Evolutionary conservation across 2,329 filamentous ascomycete species (phyloP).

Genomic region (Fusarium sororula): DNA sequence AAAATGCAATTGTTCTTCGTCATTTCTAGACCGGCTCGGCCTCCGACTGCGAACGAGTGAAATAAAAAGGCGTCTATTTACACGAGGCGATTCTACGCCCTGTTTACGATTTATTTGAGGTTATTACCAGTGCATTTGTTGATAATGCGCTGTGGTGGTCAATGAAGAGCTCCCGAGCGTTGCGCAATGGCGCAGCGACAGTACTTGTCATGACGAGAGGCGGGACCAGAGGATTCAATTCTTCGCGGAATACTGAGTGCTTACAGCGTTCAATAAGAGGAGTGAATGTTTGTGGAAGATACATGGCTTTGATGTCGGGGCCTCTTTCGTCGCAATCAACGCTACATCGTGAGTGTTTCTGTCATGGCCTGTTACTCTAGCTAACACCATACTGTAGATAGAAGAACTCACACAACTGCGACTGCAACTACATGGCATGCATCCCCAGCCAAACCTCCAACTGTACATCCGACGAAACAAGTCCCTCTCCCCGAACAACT

Average conservation of each 20-base stretch:
- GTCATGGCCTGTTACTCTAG: background rate
- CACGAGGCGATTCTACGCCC: background rate
- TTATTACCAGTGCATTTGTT: background rate
- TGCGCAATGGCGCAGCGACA: conserved; percentile 37
- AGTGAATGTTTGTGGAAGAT: background rate
- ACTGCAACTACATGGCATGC: conserved; percentile 42
- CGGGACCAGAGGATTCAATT: conserved; percentile 31
- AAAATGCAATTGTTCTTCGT: conserved; percentile 19
- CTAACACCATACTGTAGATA: conserved; percentile 26
- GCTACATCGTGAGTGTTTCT: conserved; percentile 25
- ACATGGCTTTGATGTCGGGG: background rate
- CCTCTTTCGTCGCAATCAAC: background rate
- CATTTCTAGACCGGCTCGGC: conserved; percentile 26
- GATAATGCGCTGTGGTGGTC: conserved; percentile 33
- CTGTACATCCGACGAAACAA: conserved; percentile 46
- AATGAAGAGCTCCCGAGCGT: conserved; percentile 38
- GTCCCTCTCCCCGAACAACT: conserved; percentile 56
- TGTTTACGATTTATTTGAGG: background rate
- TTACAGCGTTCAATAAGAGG: background rate
- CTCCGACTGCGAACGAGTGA: conserved; percentile 8
- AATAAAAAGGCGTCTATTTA: background rate
- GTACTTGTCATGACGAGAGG: conserved; percentile 20
- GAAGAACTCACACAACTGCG: conserved; percentile 28
- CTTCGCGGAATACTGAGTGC: background rate
- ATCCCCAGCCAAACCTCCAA: conserved; percentile 45